phyloP scores from a whole-genome alignment of 192 early-diverging fungal species.

The Diversispora epigaea region DNA sequence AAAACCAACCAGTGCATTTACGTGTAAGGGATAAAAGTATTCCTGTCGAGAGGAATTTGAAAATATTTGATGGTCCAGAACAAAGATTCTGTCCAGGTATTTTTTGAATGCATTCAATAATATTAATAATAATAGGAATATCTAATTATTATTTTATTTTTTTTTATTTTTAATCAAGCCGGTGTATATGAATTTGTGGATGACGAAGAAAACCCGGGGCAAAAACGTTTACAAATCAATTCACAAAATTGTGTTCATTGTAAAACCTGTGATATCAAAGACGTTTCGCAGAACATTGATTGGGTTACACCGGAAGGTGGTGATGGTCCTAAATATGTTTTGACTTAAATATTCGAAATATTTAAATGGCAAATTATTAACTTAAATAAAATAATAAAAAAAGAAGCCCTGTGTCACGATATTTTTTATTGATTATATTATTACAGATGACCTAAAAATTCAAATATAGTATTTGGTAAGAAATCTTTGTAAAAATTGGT shows the following conservation, averaged over 20 bases:
- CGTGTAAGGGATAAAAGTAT: constrained; percentile 71
- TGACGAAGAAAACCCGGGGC: constrained; percentile 80
- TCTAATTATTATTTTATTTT: constrained; percentile 16
- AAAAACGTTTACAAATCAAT: constrained; percentile 96
- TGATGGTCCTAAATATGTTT: constrained; percentile 43
- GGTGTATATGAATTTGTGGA: constrained; percentile 98
- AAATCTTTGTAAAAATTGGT: no score
- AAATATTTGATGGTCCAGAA: constrained; percentile 92
- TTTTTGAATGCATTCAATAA: not conserved
- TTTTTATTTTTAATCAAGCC: constrained; percentile 46
- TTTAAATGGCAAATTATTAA: no score
- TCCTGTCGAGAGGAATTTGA: constrained; percentile 80
- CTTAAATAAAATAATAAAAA: no score
- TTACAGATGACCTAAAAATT: no score
- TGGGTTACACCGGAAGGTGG: constrained; percentile 85
- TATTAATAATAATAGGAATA: not conserved
- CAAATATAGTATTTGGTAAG: no score
- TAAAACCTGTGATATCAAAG: constrained; percentile 99
- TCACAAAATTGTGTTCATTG: constrained; percentile 98
- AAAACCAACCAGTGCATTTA: constrained; percentile 95
- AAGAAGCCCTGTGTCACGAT: no score
- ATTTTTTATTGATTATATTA: no score
- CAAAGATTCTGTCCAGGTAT: constrained; percentile 92
- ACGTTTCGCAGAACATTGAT: constrained; percentile 98
- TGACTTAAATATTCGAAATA: constrained; percentile 31